Evolutionary conservation across 2,329 filamentous ascomycete genomes (phyloP), one percentile per base, ranked within the genome.

Genomic region (Fusarium sp.): DNA sequence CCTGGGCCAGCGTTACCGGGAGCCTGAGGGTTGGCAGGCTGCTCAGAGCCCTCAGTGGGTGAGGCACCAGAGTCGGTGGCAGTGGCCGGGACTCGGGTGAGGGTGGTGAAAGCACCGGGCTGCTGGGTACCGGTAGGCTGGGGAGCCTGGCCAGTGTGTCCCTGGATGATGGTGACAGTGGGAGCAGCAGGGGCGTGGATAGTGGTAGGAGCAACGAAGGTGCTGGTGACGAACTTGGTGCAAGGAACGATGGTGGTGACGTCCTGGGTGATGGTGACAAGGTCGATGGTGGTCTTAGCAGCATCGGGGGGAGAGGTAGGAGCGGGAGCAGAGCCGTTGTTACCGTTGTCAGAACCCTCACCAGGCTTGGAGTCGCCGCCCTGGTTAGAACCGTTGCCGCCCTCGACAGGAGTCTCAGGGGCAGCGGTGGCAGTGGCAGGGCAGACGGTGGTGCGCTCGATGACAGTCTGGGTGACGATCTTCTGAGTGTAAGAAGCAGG

Each of bases 401-500:
- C 60, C 48, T 66, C 29, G 27, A 38, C 33, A 0, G 65, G 55
- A 19, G 60, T 60, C 33, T 37, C 12, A 4, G 69, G 57, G 35
- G 61, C 49, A 27, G 51, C 63, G 23, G 70, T 73, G 33, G 72
- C 68, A 45, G 66, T 66, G 29, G 66, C 74, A 44, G 76, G 76
- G 70, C 76, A 78, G 51, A 77, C 61, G 25, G 70, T 76, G 31
- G 70, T 66, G 52, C 60, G 68, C 42, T 67, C 67, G 7, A 73
- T 35, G 35, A 77, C 62, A 35, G 72, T 76, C 31, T 63, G 60
- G 37, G 78, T 74, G 42, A 83, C 63, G 23, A 79, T 77, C 41
- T 77, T 76, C 49, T 80, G 79, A 73, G 76, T 79, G 54, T 80
- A 80, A 33, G 77, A 75, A 37, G 80, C 78, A 31, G 82, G 82